Evolutionary conservation across 768 basidiomycete species (phyloP), one percentile per base, ranked within the genome.

Genomic region (Piloderma croceum): DNA sequence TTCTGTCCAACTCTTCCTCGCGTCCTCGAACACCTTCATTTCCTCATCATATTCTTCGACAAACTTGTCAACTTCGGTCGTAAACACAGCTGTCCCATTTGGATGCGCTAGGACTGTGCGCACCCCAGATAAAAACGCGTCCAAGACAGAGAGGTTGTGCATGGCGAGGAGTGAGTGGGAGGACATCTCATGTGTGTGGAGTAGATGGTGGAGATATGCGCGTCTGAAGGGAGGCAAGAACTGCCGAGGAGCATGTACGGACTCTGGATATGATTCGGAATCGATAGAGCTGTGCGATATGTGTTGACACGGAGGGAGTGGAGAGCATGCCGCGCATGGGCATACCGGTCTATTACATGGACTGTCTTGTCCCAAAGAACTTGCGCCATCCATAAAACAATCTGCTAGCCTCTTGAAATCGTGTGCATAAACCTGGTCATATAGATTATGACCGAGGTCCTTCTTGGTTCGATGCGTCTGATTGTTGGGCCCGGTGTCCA

Each of bases 151-250:
- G 21, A 89, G 66, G 49, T 92, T 93, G 58, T 93, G 90, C 61
- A 79, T 68, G 9, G 69, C 71, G 13, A 92, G 73, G 18, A 91
- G 58, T 4, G 86, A 55, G 49, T 92, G 87, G 1, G 87, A 82
- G 0, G 81, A 77, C 90, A 93, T 91, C 58, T 93, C 90, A 59
- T 92, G 90, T 5, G 90, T 90, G 38, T 83, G 81, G 24, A 91
- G 64, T 11, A 93, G 74, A 50, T 93, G 90, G 54, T 93, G 88
- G 22, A 90, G 37, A 49, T 92, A 93, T 3, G 84, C 83, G 11
- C 73, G 69, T 4, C 69, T 46, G 47, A 63, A 65, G 68, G 59
- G 2, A 64, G 62, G 19, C 53, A 55, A 36, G 59, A 57, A 11
- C 41, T 18, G 7, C 34, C 44, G 39, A 7, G 20, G 38, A 3